Conservation (phyloP, 768 basidiomycete species). For the Lentinula boryana region DNA sequence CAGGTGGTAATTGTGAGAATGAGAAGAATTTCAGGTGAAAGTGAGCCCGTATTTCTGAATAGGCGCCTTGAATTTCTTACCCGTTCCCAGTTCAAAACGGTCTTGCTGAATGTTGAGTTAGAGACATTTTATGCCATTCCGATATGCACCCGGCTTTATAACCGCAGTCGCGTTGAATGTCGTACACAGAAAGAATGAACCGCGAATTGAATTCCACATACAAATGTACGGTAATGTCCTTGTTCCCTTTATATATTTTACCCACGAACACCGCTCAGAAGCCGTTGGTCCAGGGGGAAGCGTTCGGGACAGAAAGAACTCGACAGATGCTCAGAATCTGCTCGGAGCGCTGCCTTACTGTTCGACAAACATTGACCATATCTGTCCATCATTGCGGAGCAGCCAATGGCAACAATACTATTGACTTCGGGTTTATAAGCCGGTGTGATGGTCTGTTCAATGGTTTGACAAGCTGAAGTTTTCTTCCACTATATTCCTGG, state of each 20-base stretch:
- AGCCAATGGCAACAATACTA: background rate
- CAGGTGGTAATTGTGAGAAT: too few species aligned
- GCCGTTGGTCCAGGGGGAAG: background rate
- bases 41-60: too few species aligned
- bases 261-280: background rate
- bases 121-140: too few species aligned
- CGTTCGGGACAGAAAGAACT: background rate
- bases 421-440: background rate
- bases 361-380: too few species aligned
- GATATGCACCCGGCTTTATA: background rate
- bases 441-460: background rate
- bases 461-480: background rate
- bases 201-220: background rate
- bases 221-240: background rate
- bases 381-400: background rate
- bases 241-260: background rate
- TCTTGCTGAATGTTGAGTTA: too few species aligned
- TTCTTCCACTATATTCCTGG: background rate
- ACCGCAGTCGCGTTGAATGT: background rate
- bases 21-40: too few species aligned
- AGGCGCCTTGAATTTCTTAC: background rate
- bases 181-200: background rate
- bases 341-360: too few species aligned
- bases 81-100: background rate
- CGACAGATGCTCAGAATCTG: background rate